Percentiles rank a stretch among this genome's conserved stretches.
Conservation (phyloP, 2,329 filamentous ascomycete species). For the Capronia americana region DNA sequence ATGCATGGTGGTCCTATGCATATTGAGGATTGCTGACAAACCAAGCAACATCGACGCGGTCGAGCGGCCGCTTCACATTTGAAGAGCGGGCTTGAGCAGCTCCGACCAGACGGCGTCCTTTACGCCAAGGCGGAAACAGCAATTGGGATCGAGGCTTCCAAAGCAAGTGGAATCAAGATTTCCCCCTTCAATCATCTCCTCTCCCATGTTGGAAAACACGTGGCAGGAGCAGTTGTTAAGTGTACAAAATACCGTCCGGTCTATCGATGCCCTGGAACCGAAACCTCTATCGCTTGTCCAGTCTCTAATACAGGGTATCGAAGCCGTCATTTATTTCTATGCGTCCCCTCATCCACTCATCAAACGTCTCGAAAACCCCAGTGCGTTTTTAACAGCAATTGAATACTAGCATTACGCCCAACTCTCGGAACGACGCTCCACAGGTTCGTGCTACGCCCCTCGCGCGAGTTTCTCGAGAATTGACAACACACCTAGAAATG, state of each 20-base stretch:
- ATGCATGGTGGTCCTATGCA: neutral
- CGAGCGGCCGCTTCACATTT: neutral
- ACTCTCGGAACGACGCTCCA: neutral
- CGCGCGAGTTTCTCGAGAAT: slow-evolving; percentile 34
- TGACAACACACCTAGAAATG: slow-evolving; percentile 27
- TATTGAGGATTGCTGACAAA: neutral
- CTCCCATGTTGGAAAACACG: neutral
- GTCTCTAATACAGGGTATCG: neutral
- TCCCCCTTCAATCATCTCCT: neutral
- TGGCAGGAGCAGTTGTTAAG: neutral
- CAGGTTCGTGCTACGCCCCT: slow-evolving; percentile 3
- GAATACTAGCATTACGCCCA: neutral
- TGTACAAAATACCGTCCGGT: neutral
- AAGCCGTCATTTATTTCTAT: neutral
- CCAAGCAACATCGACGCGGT: neutral
- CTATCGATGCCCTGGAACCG: neutral
- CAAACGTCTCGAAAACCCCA: neutral
- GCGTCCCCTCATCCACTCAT: neutral
- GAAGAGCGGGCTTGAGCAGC: neutral
- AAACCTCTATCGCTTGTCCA: neutral
- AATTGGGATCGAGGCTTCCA: neutral
- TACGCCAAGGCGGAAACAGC: neutral
- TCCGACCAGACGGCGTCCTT: neutral
- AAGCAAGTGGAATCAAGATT: neutral
- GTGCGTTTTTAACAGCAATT: neutral